Base-by-base conservation (phyloP, 83 land plant species). In the Thuja plicata region DNA sequence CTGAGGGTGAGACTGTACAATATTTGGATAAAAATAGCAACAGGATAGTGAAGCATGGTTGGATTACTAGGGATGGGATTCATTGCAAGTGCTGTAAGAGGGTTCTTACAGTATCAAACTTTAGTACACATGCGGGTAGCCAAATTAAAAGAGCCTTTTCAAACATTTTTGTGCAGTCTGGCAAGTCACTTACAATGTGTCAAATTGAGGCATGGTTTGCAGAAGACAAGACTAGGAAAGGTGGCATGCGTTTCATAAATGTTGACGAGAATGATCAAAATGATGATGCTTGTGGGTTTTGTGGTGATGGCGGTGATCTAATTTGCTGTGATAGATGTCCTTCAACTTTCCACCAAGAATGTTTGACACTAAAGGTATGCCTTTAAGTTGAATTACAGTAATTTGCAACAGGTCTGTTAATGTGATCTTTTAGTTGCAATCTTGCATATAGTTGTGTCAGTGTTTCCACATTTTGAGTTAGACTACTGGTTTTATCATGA, bases 271-370 rank as follows among this genome's bases (percentile, higher is more conserved):
- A 93, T 92, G 98, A 96, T 87, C 95, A 93, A 30, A 92, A 95
- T 92, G 98, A 96, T 91, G 98, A 95, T 81, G 92, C 96, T 24
- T 96, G 96, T 91, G 89, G 91, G 21, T 90, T 93, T 19, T 96
- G 96, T 93, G 98, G 98, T 87, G 98, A 96, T 94, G 98, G 96
- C 79, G 98, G 96, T 41, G 94, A 94, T 73, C 84, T 96, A 88
- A 94, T 96, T 79, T 95, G 96, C 86, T 96, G 98, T 90, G 96
- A 96, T 88, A 88, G 93, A 38, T 96, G 98, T 83, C 96, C 98
- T 11, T 96, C 98, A 89, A 95, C 98, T 5, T 95, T 92, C 45
- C 98, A 96, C 91, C 92, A 87, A 88, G 89, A 79, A 80, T 96
- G 96, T 88, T 90, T 96, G 85, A 89, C 86, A 71, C 88, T 96